Evolutionary conservation across 2,329 filamentous ascomycete genomes (phyloP), one percentile per base, ranked within the genome.

Genomic region (Diaporthe ampelina): DNA sequence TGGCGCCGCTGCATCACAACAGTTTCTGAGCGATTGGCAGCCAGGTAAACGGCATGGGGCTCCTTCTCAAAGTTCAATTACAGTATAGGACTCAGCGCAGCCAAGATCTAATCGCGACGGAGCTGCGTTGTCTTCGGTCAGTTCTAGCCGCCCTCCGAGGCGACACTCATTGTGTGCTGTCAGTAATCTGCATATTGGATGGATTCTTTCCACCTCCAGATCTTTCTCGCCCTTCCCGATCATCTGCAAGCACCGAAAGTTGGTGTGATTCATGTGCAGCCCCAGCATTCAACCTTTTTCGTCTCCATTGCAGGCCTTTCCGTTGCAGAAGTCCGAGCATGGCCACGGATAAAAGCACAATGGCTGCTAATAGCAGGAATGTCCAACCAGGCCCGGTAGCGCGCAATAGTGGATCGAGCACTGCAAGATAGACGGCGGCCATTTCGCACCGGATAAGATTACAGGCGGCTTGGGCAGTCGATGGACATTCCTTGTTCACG

Each of bases 361-460:
- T 24, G 4, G 24, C 13, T 48, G 54, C 69, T 5, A 71, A 61
- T 6, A 71, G 21, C 6, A 71, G 21, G 21, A 71, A 61, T 0
- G 69, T 71, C 69, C 69, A 71, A 24, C 69, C 69, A 40, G 69
- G 54, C 2, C 29, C 29, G 0, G 40, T 50, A 4, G 43, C 56
- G 29, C 69, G 56, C 4, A 71, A 21, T 4, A 71, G 69, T 40
- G 69, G 43, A 43, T 71, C 69, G 15, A 61, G 45, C 15, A 56
- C 69, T 40, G 69, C 69, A 26, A 71, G 69, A 37, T 71, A 71
- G 8, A 56, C 69, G 4, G 69, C 69, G 0, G 69, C 69, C 54
- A 61, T 59, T 24, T 71, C 69, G n/a, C 69, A 71, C 7, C 69
- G 69, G 6, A 71, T n/a, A 40, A 71, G 54, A 32, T 71, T 71